Conservation (phyloP, 2,329 filamentous ascomycete genomes). For the Aspergillus sp. region DNA sequence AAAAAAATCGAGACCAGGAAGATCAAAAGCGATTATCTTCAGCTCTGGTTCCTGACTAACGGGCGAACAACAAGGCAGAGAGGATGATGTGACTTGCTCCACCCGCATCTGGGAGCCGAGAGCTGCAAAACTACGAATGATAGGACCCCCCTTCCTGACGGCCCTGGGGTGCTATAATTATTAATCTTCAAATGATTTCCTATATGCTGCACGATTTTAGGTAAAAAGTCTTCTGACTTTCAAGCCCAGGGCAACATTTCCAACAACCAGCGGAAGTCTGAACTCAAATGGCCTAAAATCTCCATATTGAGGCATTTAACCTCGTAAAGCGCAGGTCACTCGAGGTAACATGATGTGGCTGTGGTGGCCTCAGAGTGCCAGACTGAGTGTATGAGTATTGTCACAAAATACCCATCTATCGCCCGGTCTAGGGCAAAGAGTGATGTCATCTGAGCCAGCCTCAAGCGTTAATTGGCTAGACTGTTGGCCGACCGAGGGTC, state of each 20-base stretch:
- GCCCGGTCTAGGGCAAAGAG: neutral
- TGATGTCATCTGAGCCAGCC: neutral
- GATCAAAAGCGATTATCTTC: slow-evolving; percentile 14
- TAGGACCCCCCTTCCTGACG: no score
- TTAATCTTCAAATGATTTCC: neutral
- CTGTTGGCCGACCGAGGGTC: neutral
- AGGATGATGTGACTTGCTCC: slow-evolving; percentile 24
- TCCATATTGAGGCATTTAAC: slow-evolving; percentile 6
- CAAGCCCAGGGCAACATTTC: neutral
- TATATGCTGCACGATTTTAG: no score
- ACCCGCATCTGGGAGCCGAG: slow-evolving; percentile 10
- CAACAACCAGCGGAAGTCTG: neutral
- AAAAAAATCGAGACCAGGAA: neutral
- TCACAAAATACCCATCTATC: neutral
- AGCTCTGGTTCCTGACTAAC: slow-evolving; percentile 27
- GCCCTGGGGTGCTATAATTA: slow-evolving; percentile 14
- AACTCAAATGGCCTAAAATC: slow-evolving; percentile 6
- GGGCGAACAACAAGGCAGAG: slow-evolving; percentile 17
- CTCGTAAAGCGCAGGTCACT: neutral
- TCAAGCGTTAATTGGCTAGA: neutral
- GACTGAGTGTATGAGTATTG: neutral
- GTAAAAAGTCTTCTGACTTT: neutral
- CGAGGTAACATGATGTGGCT: neutral
- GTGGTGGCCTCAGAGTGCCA: neutral
- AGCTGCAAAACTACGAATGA: no score